phyloP scores from a whole-genome alignment of 1,284 basidiomycete species.

The Trichosporon faecale region DNA sequence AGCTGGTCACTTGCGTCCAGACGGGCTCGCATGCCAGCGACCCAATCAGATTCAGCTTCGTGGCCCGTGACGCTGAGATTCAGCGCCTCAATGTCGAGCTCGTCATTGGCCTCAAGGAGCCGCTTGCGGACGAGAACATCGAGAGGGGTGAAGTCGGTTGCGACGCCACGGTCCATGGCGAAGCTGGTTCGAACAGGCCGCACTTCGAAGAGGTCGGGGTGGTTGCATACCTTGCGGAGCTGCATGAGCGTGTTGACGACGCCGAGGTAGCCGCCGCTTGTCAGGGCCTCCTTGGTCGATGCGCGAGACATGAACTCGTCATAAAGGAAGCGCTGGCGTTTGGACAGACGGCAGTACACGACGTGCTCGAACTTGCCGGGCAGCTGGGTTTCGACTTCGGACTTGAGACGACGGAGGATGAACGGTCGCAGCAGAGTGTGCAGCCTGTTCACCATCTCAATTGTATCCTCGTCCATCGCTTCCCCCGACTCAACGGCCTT shows the following conservation, averaged over 20 bases:
- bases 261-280: constrained; percentile 72
- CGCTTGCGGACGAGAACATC: constrained; percentile 77
- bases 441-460: constrained; percentile 81
- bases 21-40: constrained; percentile 58
- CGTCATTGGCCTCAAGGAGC: constrained; percentile 57
- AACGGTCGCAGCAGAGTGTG: constrained; percentile 92
- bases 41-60: constrained; percentile 54
- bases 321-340: constrained; percentile 92
- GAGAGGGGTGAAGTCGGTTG: constrained; percentile 81
- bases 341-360: constrained; percentile 85
- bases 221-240: constrained; percentile 89
- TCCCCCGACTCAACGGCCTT: constrained; percentile 87
- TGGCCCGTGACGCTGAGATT: constrained; percentile 64
- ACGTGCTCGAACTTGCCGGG: constrained; percentile 95
- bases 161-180: constrained; percentile 74
- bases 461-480: constrained; percentile 73
- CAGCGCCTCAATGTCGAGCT: constrained; percentile 64
- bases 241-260: constrained; percentile 99
- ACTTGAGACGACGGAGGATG: constrained; percentile 87
- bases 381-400: constrained; percentile 92
- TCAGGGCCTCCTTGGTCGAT: constrained; percentile 78
- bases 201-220: constrained; percentile 93
- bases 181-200: constrained; percentile 91
- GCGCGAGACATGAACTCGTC: constrained; percentile 97
- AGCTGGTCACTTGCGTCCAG: constrained; percentile 72